Conservation (phyloP, 768 basidiomycete genomes). For the Leucosporidium yakuticum region DNA sequence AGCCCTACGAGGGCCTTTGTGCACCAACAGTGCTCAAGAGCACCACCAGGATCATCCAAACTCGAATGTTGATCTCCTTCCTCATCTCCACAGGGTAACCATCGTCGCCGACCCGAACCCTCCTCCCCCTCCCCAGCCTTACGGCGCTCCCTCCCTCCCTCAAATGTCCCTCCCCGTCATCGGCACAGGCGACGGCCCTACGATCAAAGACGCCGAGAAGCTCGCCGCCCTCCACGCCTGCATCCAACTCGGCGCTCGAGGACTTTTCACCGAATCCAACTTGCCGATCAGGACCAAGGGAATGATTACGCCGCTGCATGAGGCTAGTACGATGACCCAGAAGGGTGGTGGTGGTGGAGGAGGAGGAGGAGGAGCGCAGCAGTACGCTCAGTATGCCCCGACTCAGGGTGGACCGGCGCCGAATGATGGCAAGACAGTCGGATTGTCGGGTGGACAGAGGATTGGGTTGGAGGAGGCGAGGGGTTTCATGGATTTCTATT, state of each 20-base stretch:
- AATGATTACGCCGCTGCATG: constrained; percentile 22
- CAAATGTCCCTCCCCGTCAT: constrained; percentile 43
- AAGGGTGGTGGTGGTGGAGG: not conserved
- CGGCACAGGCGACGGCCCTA: constrained; percentile 58
- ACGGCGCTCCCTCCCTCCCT: constrained; percentile 14
- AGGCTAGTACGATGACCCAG: not conserved
- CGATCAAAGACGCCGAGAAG: constrained; percentile 61
- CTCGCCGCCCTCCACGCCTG: constrained; percentile 70
- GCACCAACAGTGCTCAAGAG: not conserved
- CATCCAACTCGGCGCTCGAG: constrained; percentile 60
- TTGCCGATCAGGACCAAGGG: constrained; percentile 26
- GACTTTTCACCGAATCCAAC: constrained; percentile 54
- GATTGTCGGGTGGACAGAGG: constrained; percentile 58
- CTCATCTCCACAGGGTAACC: constrained; percentile 3
- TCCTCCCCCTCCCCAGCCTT: constrained; percentile 8
- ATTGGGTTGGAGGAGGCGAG: constrained; percentile 68
- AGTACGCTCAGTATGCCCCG: constrained; percentile 2
- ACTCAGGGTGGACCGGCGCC: constrained; percentile 4
- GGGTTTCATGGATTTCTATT: constrained; percentile 93
- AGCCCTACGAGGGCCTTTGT: not conserved
- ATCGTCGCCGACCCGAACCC: constrained; percentile 28
- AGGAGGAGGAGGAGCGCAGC: not conserved
- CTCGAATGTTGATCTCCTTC: not conserved
- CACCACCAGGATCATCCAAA: not conserved
- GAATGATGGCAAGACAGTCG: constrained; percentile 40